These are phyloP conservation scores for Sporisorium iseilematis-ciliati DNA, from an alignment of 1,284 basidiomycete genomes.

Conservation along the genomic window DNA sequence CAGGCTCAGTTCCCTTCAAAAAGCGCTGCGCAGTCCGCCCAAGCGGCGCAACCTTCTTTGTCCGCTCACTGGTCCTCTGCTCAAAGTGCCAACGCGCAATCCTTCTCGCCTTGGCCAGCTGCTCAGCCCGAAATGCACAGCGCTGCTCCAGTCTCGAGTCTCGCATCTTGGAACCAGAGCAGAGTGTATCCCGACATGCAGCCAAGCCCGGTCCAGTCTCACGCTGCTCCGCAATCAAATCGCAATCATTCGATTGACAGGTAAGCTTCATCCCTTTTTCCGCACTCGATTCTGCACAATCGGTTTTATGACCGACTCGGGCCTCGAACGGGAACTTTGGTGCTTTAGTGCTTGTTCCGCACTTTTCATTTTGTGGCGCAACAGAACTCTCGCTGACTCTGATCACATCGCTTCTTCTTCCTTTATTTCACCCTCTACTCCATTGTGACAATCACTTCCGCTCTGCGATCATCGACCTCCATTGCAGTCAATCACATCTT, in stretches of 20 bases:
- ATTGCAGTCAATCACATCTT: constrained; percentile 11
- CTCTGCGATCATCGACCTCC: too few relatives aligned
- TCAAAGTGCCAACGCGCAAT: constrained; percentile 8
- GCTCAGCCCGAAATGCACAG: constrained; percentile 1
- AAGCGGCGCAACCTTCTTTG: neutral
- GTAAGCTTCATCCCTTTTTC: constrained; percentile 15
- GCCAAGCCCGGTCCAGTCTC: neutral
- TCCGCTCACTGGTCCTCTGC: constrained; percentile 3
- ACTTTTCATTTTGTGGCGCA: too few relatives aligned
- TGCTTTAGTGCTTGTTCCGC: neutral
- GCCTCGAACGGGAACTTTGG: neutral
- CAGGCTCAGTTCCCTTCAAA: neutral
- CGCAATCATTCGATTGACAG: constrained; percentile 13
- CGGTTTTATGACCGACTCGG: neutral
- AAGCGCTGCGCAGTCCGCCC: neutral
- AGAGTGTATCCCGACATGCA: constrained; percentile 33
- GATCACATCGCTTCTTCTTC: too few relatives aligned
- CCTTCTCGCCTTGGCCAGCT: constrained; percentile 11
- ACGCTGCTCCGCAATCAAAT: constrained; percentile 1
- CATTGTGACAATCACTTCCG: too few relatives aligned
- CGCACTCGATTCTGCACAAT: neutral
- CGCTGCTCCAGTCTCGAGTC: constrained; percentile 10
- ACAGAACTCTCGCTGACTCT: too few relatives aligned
- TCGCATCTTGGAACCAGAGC: constrained; percentile 23
- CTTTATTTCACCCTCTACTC: too few relatives aligned